Evolutionary conservation across 2,329 filamentous ascomycete genomes (phyloP).

Genomic region (Sporothrix pallida): DNA sequence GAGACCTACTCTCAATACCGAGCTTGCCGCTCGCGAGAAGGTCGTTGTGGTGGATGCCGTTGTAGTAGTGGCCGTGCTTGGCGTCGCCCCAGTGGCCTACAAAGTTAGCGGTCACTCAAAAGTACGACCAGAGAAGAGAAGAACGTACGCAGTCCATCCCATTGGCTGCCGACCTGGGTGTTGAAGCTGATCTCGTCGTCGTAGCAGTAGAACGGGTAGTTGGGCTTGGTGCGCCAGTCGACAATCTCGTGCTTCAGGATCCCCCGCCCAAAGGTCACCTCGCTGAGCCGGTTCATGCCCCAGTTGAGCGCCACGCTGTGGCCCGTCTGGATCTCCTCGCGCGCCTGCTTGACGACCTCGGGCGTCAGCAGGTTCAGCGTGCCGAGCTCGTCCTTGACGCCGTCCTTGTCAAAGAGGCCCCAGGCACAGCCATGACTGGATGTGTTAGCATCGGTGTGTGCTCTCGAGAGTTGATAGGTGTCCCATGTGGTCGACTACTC

Average conservation of each 20-base stretch:
- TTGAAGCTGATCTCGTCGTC: constrained; percentile 36
- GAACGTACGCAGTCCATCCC: constrained; percentile 61
- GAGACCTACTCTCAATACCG: constrained; percentile 46
- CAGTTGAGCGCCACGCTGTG: constrained; percentile 64
- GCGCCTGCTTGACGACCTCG: constrained; percentile 57
- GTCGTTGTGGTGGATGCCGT: constrained; percentile 47
- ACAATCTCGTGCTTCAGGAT: constrained; percentile 52
- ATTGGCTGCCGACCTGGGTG: constrained; percentile 55
- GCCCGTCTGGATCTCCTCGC: constrained; percentile 60
- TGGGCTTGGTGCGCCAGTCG: constrained; percentile 32
- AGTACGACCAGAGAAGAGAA: constrained; percentile 45
- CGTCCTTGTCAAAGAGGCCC: constrained; percentile 58
- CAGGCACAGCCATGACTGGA: constrained; percentile 43
- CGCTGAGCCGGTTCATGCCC: constrained; percentile 60
- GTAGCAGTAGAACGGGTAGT: constrained; percentile 32
- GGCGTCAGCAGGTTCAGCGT: constrained; percentile 66
- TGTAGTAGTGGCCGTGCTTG: constrained; percentile 37
- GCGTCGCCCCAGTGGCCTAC: constrained; percentile 35
- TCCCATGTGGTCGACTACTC: background rate
- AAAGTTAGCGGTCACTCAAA: constrained; percentile 44
- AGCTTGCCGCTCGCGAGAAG: constrained; percentile 41
- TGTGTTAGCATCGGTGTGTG: no score
- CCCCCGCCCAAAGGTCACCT: constrained; percentile 58
- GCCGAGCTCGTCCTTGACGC: constrained; percentile 58
- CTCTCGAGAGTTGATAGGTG: no score